A percentile compares a stretch with the other conserved stretches of the same genome.
Evolutionary conservation across 257 asterid species (phyloP).

Genomic region (Linderniella brevidens): DNA sequence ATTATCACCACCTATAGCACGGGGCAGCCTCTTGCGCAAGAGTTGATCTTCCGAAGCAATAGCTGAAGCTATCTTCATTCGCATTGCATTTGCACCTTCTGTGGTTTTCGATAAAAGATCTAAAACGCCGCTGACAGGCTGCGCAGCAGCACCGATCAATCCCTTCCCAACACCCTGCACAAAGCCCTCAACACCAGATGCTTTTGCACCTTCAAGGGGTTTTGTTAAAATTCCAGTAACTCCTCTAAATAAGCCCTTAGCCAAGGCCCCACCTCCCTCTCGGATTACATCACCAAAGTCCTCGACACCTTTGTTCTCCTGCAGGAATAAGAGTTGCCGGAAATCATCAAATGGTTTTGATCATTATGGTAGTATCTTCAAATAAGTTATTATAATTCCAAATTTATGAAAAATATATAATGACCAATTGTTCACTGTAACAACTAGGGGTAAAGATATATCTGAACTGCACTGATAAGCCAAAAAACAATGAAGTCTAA

Average conservation of each 20-base stretch:
- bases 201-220: slow-evolving; percentile 99
- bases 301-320: slow-evolving; percentile 96
- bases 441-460: too few relatives aligned
- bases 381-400: too few relatives aligned
- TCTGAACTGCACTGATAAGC: slow-evolving; percentile 8
- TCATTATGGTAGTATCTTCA: too few relatives aligned
- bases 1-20: slow-evolving; percentile 89
- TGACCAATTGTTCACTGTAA: too few relatives aligned
- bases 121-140: slow-evolving; percentile 95
- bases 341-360: too few relatives aligned
- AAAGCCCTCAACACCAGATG: slow-evolving; percentile 98
- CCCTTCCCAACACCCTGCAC: slow-evolving; percentile 99
- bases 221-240: slow-evolving; percentile 93
- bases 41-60: slow-evolving; percentile 98
- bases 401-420: too few relatives aligned
- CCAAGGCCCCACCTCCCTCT: slow-evolving; percentile 98
- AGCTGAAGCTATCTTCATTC: slow-evolving; percentile 93
- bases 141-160: slow-evolving; percentile 94
- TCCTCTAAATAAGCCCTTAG: slow-evolving; percentile 95
- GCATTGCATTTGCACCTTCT: slow-evolving; percentile 98
- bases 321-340: slow-evolving; percentile 11
- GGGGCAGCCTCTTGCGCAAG: slow-evolving; percentile 81
- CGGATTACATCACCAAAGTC: slow-evolving; percentile 94
- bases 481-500: slow-evolving; percentile 4
- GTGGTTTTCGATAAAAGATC: slow-evolving; percentile 96